Base-by-base conservation (phyloP, 257 asterid genomes). In the Ligustrum vulgare region DNA sequence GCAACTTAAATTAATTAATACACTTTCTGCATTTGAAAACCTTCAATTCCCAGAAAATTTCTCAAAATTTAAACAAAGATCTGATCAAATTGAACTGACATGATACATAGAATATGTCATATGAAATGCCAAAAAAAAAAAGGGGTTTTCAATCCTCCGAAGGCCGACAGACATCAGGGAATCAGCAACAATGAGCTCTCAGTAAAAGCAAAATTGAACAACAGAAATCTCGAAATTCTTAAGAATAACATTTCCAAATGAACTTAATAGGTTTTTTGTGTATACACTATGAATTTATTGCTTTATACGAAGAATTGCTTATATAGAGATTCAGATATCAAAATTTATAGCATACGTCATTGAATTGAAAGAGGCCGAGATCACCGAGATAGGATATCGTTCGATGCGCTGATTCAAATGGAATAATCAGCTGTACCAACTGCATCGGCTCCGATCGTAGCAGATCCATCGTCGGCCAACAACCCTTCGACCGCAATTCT, bases 381-480 rank as follows among this genome's bases (percentile, higher is more conserved):
- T 84, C 90, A 63, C 92, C 94, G 69, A 89, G 89, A 74, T 89
- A 85, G 9, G 94, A 82, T 58, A 89, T 74, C 56, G 92, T 78
- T 28, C 82, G 79, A 65, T 86, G 89, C 67, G 90, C 88, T 1
- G 90, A 82, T 79, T 89, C 94, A 36, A 81, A 71, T 1, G 92
- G 94, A 28, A 89, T 86, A 70, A 89, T 85, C 71, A 89, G 80
- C 82, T 86, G 90, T 77, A 79, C 87, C 82, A 87, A 76, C 47
- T 89, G 94, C 94, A 87, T 89, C 80, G 85, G 78, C 72, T 89
- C 94, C 70, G 92, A 89, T 25, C 94, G 84, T 72, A 89, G 83
- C 80, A 89, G 83, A 87, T 89, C 94, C 94, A 87, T 89, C 72
- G 83, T 37, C 76, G 81, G 81, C 60, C 71, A 77, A 74, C 78